Evolutionary conservation across 2,329 filamentous ascomycete genomes (phyloP), one percentile per base, ranked within the genome.

Genomic region (Penicillium decumbens): DNA sequence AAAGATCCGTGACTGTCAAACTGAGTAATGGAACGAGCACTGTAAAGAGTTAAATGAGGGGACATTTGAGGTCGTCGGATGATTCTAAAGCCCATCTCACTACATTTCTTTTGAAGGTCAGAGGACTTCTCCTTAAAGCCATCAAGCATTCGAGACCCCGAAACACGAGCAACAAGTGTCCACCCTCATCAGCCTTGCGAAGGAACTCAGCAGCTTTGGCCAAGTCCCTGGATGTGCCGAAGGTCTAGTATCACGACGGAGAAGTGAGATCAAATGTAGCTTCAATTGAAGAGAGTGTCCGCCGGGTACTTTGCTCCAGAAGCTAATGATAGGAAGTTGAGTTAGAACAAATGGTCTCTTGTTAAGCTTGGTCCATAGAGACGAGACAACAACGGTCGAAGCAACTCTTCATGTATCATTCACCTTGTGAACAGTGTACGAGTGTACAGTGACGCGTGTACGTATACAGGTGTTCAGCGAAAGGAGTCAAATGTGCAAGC

Each of bases 181-280:
- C 43, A 5, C 18, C 20, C 20, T 42, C 41, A 9, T 53, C 35
- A 32, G 51, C 43, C 24, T 35, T 47, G n/a, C 24, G 35, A 18
- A 53, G 47, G 41, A 42, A 53, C 7, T 18, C 3, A 13, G 40
- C 15, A 7, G 47, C 51, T 29, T 53, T 53, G 1, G 13, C 6
- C n/a, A 50, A 15, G 29, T 50, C 32, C 32, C 41, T 28, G 6
- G 51, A 47, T 18, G 51, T 45, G 18, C 51, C 51, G 47, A 53
- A 53, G 51, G 47, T 3, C 47, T 47, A 10, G 10, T 32, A n/a
- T 53, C 47, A 13, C 47, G 41, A 33, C 37, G 47, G 30, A 53
- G 50, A 8, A 53, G 47, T 4, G 51, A 47, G 12, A 53, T 38
- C 43, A 41, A 3, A 53, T 43, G 23, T 53, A 53, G 41, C 20